Evolutionary conservation across 441 rosid genomes (phyloP), one percentile per base, ranked within the genome.

Genomic region (Croton setiger): DNA sequence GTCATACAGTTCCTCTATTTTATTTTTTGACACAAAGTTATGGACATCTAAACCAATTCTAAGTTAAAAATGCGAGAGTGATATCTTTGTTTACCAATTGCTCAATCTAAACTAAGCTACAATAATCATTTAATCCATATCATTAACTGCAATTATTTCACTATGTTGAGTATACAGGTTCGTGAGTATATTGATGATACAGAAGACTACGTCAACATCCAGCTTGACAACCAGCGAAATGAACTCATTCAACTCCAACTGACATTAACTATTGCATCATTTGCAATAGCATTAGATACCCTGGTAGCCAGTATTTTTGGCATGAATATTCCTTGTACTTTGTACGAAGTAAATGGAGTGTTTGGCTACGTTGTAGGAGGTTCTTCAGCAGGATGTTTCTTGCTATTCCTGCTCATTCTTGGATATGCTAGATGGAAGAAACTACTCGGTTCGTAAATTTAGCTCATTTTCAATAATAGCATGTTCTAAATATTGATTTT

Each of bases 341-440:
- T 81, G 72, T 88, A 92, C 61, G 0, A 74, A 0, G 68, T 0
- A 0, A 0, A 85, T 0, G 98, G 74, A 7, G 4, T 70, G n/a
- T 62, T 63, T 63, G 74, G 57, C 57, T 36, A 31, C 68, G 35
- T 71, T 43, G 74, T 57, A 20, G 69, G 57, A 9, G 5, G 36
- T 35, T n/a, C 55, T 11, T 53, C 68, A 27, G 83, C 83, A 9
- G 75, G 71, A n/a, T 82, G 89, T 70, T 51, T 95, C 48, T 64
- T 88, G 76, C 72, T 95, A 63, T 92, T 90, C 84, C 58, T 92
- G 73, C 84, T 92, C 49, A 72, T 87, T 48, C 82, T 92, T 52
- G 97, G 96, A 52, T 95, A 90, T 74, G 98, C 96, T 37, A 83
- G 92, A 79, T 84, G 98, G 99, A 92, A 90, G 93, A 95, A 89